These are phyloP conservation scores for Botryotinia globosa DNA, from an alignment of 2,329 filamentous ascomycete species.

Conservation along the genomic window DNA sequence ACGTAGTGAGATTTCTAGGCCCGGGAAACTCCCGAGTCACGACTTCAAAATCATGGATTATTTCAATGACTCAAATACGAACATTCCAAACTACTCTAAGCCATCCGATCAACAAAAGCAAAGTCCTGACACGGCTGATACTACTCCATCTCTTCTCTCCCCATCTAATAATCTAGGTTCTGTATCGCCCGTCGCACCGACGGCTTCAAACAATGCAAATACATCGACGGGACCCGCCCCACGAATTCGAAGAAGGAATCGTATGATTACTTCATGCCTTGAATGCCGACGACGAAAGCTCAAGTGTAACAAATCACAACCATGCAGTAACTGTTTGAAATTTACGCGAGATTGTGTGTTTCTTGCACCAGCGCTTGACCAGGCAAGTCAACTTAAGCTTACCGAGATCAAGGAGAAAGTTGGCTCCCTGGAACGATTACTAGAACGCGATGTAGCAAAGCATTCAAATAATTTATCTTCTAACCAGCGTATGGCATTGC, in stretches of 20 bases:
- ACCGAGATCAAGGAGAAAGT: conserved; percentile 79
- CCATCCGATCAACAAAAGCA: background rate
- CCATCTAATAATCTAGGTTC: background rate
- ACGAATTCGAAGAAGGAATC: conserved; percentile 49
- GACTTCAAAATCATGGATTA: conserved; percentile 1
- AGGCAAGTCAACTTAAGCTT: conserved; percentile 65
- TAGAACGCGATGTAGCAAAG: conserved; percentile 65
- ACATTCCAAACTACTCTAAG: background rate
- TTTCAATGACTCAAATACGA: background rate
- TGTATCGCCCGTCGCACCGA: conserved; percentile 5
- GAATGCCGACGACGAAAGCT: conserved; percentile 73
- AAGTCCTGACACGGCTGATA: background rate
- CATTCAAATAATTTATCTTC: conserved; percentile 32
- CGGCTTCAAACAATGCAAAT: conserved; percentile 14
- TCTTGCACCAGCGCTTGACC: conserved; percentile 51
- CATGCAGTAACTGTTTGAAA: conserved; percentile 52
- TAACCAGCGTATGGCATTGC: conserved; percentile 32
- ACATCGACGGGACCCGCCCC: conserved; percentile 22
- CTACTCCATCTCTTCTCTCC: background rate
- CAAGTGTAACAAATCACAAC: conserved; percentile 71
- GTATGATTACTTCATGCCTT: conserved; percentile 66
- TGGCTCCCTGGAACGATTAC: conserved; percentile 64
- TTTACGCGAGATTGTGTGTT: conserved; percentile 48
- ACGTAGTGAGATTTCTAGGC: background rate
- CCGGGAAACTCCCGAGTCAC: background rate